phyloP scores from a whole-genome alignment of 1,139 yeast species.

The Suhomyces bolitotheri region DNA sequence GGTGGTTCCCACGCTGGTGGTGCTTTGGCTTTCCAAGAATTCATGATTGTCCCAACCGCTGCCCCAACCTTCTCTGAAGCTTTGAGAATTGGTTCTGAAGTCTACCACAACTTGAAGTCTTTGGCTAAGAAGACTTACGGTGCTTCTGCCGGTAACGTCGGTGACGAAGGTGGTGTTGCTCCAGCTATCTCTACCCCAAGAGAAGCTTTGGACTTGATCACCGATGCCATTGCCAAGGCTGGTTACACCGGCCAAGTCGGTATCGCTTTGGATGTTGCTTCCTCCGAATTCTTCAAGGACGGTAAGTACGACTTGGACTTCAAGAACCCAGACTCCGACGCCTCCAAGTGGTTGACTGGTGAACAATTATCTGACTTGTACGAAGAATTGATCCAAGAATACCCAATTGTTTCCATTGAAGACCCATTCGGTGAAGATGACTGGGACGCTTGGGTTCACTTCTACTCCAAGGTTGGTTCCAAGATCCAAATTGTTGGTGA shows the following conservation, averaged over 20 bases:
- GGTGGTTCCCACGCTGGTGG: slow-evolving; percentile 99
- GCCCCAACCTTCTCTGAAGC: slow-evolving; percentile 90
- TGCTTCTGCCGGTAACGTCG: slow-evolving; percentile 96
- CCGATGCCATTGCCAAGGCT: slow-evolving; percentile 81
- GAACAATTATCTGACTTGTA: slow-evolving; percentile 81
- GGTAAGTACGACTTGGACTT: slow-evolving; percentile 96
- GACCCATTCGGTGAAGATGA: slow-evolving; percentile 99
- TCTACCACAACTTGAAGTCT: slow-evolving; percentile 90
- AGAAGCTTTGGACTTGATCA: slow-evolving; percentile 93
- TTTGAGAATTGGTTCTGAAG: slow-evolving; percentile 92
- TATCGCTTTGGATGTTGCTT: slow-evolving; percentile 93
- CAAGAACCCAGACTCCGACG: slow-evolving; percentile 91
- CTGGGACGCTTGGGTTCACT: slow-evolving; percentile 96
- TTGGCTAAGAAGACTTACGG: slow-evolving; percentile 92
- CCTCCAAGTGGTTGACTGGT: slow-evolving; percentile 86
- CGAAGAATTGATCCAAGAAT: slow-evolving; percentile 72
- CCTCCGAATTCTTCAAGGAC: slow-evolving; percentile 94
- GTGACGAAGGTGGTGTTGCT: slow-evolving; percentile 99
- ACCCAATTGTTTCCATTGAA: slow-evolving; percentile 96
- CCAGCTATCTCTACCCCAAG: slow-evolving; percentile 90
- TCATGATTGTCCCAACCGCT: slow-evolving; percentile 94
- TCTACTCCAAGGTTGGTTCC: slow-evolving; percentile 67
- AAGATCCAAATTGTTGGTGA: slow-evolving; percentile 90
- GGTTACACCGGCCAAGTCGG: slow-evolving; percentile 90
- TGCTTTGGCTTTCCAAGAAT: slow-evolving; percentile 96